Evolutionary conservation across 345 rosid species (phyloP).

Genomic region (Cardamine occulta): DNA sequence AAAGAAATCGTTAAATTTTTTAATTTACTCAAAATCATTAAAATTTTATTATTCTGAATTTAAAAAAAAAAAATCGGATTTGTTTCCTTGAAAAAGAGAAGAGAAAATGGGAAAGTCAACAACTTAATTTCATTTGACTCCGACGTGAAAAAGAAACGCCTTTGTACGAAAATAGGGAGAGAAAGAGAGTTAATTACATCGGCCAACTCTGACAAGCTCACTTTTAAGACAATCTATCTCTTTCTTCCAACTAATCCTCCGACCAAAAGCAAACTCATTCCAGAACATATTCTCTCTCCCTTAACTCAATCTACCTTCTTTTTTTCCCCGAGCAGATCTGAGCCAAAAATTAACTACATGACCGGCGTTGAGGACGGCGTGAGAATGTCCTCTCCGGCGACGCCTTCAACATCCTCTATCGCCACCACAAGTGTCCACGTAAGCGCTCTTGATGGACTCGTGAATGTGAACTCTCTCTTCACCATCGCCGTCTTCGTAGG

Average conservation of each 20-base stretch:
- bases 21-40: no score
- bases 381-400: slow-evolving; percentile 44
- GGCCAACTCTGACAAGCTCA: slow-evolving; percentile 7
- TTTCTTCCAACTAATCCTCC: slow-evolving; percentile 23
- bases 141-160: background rate
- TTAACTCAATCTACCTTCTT: slow-evolving; percentile 1
- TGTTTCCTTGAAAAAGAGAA: no score
- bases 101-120: background rate
- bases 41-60: no score
- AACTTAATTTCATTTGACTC: slow-evolving; percentile 19
- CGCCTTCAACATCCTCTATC: slow-evolving; percentile 41
- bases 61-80: no score
- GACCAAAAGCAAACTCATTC: slow-evolving; percentile 38
- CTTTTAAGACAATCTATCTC: slow-evolving; percentile 36
- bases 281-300: slow-evolving; percentile 28
- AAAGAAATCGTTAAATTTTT: no score
- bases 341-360: slow-evolving; percentile 51
- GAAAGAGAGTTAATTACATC: background rate
- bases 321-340: slow-evolving; percentile 56
- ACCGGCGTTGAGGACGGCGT: slow-evolving; percentile 25
- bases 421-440: slow-evolving; percentile 84
- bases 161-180: background rate
- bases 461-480: slow-evolving; percentile 95
- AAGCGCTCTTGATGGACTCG: slow-evolving; percentile 93
- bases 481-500: slow-evolving; percentile 97